phyloP scores from a whole-genome alignment of 805 yeast genomes.

The Pichia rugopelliculosa region DNA sequence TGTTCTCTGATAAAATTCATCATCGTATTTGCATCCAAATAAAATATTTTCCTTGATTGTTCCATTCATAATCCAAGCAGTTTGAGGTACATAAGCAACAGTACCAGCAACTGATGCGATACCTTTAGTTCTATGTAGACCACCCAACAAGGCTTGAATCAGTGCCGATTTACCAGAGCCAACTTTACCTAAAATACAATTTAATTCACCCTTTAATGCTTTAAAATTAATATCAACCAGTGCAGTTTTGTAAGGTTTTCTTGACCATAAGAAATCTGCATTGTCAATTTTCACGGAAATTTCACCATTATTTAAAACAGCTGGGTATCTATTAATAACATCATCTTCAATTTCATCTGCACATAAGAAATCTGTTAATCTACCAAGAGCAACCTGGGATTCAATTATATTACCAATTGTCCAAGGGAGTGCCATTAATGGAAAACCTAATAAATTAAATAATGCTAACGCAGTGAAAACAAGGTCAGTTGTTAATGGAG shows the following conservation, averaged over 20 bases:
- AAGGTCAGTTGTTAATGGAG: constrained; percentile 77
- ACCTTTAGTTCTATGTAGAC: constrained; percentile 28
- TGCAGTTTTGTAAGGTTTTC: constrained; percentile 59
- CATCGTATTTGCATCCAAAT: constrained; percentile 82
- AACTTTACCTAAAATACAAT: constrained; percentile 60
- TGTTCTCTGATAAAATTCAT: constrained; percentile 72
- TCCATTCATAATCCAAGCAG: constrained; percentile 97
- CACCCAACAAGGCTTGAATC: constrained; percentile 48
- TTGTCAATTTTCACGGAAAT: constrained; percentile 52
- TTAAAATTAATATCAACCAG: constrained; percentile 40
- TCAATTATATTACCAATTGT: constrained; percentile 82
- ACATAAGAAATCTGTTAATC: constrained; percentile 67
- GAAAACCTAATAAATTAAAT: constrained; percentile 85
- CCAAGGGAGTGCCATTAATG: constrained; percentile 87
- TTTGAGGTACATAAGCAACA: constrained; percentile 57
- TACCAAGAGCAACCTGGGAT: constrained; percentile 72
- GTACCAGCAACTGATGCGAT: constrained; percentile 37
- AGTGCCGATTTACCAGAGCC: constrained; percentile 63
- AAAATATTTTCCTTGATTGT: constrained; percentile 83
- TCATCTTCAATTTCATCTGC: constrained; percentile 78
- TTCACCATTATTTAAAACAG: constrained; percentile 53
- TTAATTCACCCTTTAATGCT: constrained; percentile 46
- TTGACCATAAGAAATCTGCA: constrained; percentile 75
- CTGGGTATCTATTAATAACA: constrained; percentile 41
- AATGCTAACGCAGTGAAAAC: constrained; percentile 87